Evolutionary conservation across 352 stramenopile genomes (phyloP), one percentile per base, ranked within the genome.

Genomic region (Pythium vanterpoolii): DNA sequence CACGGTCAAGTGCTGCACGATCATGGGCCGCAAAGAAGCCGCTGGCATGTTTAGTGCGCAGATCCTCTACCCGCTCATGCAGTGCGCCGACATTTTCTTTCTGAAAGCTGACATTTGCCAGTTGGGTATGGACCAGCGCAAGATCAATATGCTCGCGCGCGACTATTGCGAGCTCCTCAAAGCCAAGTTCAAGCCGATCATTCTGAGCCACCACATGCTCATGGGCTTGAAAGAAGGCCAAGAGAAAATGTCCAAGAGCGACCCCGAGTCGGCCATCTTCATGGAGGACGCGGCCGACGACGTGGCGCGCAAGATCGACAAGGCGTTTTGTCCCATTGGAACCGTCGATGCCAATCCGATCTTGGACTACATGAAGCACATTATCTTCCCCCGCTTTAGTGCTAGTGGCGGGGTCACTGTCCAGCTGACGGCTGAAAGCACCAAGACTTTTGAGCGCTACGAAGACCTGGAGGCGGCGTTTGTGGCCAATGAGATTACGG

Each of bases 71-170:
- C 96, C 96, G 40, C 77, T 98, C 10, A 98, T 99, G 96, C 96
- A 99, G 78, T 99, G 97, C 74, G 97, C 96, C 11, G 97, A 99
- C 73, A 97, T 99, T 36, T 99, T 99, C 70, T 99, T 98, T 78
- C 74, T 99, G 19, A 97, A 98, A 76, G 97, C 97, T 3, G 97
- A 99, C 71, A 98, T 99, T 68, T 99, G 97, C 77, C 97, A 99
- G 79, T 77, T 99, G 19, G 97, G 97, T 39, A 92, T 99, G 70
- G 97, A 99, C 78, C 97, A 99, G 79, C 89, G 97, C 46, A 99
- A 99, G 87, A 98, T 95, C 67, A 95, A 95, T 70, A 99, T 99
- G 97, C 84, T 99, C 34, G 97, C 96, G 26, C 84, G 97, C 48
- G 97, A 99, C 72, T 99, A 99, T 76, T 99, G 96, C 68, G 95